Evolutionary conservation across 352 stramenopile species (phyloP), one percentile per base, ranked within the genome.

Genomic region (Phytophthora ohioensis): DNA sequence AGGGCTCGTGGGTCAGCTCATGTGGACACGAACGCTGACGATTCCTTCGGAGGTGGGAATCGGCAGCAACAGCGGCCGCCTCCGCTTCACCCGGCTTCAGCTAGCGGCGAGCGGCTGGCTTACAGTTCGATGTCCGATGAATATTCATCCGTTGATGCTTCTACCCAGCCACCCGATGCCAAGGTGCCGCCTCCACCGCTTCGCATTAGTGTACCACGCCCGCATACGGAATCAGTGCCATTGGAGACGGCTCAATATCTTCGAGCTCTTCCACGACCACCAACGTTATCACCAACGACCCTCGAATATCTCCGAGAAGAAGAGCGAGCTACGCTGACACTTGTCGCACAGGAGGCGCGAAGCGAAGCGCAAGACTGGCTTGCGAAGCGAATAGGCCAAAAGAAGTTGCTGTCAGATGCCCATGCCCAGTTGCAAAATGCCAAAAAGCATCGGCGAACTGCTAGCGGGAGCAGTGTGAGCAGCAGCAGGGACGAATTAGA

Each of bases 321-420:
- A 69, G 87, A 95, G 56, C 76, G 71, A 12, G 67, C 83, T 35
- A 92, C 87, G 0, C 49, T 95, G 61, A 89, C 74, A 7, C 64
- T 93, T 13, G 84, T 95, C 21, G 85, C 84, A 8, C 74, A 91
- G 8, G 82, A 95, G 64, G 85, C 87, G 10, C 80, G 83, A 8
- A 71, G 65, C 10, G 85, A 93, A 34, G 87, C 84, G 4, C 77
- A 85, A 31, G 82, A 87, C 38, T 95, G 85, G 87, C 73, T 95
- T 10, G 74, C 77, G 4, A 93, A 95, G 42, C 81, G 85, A 21
- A 89, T 87, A 49, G 85, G 87, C 7, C 82, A 92, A 58, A 91
- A 91, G 66, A 93, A 93, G 48, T 62, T 94, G 11, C 57, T 94
- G 1, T 90, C 82, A 3, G 87, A 94, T 60, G 81, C 87, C 0